phyloP scores from a whole-genome alignment of 2,329 filamentous ascomycete genomes.

The Gyromitra esculenta region DNA sequence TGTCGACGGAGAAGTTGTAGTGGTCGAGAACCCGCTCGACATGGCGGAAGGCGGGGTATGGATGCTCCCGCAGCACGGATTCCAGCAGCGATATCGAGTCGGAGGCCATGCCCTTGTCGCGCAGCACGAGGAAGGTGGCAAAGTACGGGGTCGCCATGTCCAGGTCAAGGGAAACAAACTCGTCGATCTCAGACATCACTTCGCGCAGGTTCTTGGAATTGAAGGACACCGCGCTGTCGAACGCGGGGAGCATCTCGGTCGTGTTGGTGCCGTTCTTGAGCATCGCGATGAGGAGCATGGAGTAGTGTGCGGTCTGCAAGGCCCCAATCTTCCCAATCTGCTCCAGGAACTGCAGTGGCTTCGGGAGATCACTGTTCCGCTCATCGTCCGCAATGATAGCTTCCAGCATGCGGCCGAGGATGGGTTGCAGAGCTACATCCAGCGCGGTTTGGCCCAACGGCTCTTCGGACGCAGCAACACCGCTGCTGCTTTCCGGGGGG shows the following conservation, averaged over 20 bases:
- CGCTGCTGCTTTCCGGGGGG: neutral
- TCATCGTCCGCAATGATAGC: conserved; percentile 30
- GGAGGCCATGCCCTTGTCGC: neutral
- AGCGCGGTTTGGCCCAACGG: conserved; percentile 5
- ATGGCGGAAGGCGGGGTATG: conserved; percentile 25
- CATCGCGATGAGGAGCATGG: conserved; percentile 30
- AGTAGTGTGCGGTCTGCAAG: conserved; percentile 20
- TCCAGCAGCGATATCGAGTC: neutral
- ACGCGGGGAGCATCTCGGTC: conserved; percentile 30
- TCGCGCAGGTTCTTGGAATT: conserved; percentile 12
- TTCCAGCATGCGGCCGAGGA: conserved; percentile 37
- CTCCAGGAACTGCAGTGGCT: conserved; percentile 37
- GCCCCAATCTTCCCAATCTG: conserved; percentile 32
- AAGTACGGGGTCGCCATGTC: conserved; percentile 40
- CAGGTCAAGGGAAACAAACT: conserved; percentile 14
- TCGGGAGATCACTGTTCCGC: conserved; percentile 1
- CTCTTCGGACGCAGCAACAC: neutral
- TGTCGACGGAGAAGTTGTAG: conserved; percentile 17
- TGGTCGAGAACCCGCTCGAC: conserved; percentile 34
- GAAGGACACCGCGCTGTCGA: conserved; percentile 42
- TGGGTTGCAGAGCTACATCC: conserved; percentile 20
- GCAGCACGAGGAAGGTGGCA: conserved; percentile 30
- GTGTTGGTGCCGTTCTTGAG: conserved; percentile 17
- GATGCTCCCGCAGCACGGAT: neutral
- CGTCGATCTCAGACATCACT: neutral